Base-by-base conservation (phyloP, 495 filamentous ascomycete species). In the Penicillium longicatenatum region DNA sequence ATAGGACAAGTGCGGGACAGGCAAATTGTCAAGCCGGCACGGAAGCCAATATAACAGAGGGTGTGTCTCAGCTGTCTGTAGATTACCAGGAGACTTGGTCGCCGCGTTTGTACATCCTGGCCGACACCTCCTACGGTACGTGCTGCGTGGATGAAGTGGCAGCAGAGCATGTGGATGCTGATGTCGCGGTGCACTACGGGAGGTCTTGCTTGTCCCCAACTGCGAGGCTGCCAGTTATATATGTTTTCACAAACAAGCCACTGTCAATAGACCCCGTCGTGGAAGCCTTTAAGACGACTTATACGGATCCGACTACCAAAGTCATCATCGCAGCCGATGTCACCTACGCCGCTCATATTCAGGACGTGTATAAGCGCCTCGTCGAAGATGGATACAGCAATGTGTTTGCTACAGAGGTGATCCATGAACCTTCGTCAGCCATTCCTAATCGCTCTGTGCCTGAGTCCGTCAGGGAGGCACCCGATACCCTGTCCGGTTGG, bases 101-200 rank as follows among this genome's bases (percentile, higher is more conserved):
- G 22, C 77, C 79, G 41, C 84, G 81, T 59, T 78, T 97, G 24
- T 94, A 87, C 63, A 95, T 99, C 58, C 80, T 99, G 39, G 94
- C 89, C 31, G 94, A 99, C 70, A 98, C 94, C 9, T 97, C 93
- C 2, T 99, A 98, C 72, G 93, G 94, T 44, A 84, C 93, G 5
- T 99, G 94, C 75, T 99, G 94, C 69, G 92, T 97, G 49, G 94
- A 99, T 60, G 94, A 99, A 72, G 88, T 98, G 45, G 95, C 94
- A 2, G 94, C 95, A 16, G 93, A 98, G 66, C 95, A 99, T 71
- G 88, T 90, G 29, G 80, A 91, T 65, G 93, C 94, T 6, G 89
- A 98, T 51, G 91, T 89, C 5, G 88, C 98, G 5, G 89, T 99
- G 17, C 94, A 99, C 69, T 99, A 98, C 65, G 94, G 94, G 21